Base-by-base conservation (phyloP, 2,329 filamentous ascomycete species). In the Sclerotinia trifoliorum region DNA sequence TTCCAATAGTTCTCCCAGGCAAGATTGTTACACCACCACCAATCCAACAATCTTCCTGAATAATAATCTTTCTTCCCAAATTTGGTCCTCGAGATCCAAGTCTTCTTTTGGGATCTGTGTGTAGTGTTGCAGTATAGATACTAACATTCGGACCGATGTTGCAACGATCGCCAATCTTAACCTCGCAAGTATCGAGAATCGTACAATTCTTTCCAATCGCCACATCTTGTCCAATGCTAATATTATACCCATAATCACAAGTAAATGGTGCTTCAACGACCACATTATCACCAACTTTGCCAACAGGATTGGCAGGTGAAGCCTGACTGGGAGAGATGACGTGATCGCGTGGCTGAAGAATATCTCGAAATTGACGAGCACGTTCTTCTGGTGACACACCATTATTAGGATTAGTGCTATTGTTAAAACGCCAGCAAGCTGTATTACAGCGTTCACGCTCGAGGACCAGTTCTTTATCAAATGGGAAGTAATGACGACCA, bases 221-320 rank as follows among this genome's bases (percentile, higher is more conserved):
- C 3, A 96, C 92, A 71, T 95, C 89, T 73, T 94, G 90, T 17
- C 92, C 94, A 73, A 99, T 91, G 60, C 86, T 86, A 74, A 98
- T 90, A 78, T 99, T 98, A 81, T 97, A 98, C 0, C 95, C 95
- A 76, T 97, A 97, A 75, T 97, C 93, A 78, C 94, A 97, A 58
- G 85, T 89, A 78, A 99, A 98, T 0, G 94, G 94, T 3, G 91
- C 88, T 75, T 97, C 93, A 35, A 99, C 90, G 54, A 89, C 83
- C 6, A 92, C 90, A 67, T 90, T 87, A 21, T 88, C 85, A n/a
- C 92, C 92, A 6, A 95, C 85, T 32, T 83, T 85, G 67, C 86
- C 91, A 67, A 81, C 77, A 73, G 85, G 83, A 52, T 83, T 83
- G 66, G 85, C 78, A 13, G 84, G 80, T 57, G 84, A 83, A 51